Evolutionary conservation across 164 flowering plant species (phyloP), one percentile per base, ranked within the genome.

Genomic region (Taxillus chinensis): DNA sequence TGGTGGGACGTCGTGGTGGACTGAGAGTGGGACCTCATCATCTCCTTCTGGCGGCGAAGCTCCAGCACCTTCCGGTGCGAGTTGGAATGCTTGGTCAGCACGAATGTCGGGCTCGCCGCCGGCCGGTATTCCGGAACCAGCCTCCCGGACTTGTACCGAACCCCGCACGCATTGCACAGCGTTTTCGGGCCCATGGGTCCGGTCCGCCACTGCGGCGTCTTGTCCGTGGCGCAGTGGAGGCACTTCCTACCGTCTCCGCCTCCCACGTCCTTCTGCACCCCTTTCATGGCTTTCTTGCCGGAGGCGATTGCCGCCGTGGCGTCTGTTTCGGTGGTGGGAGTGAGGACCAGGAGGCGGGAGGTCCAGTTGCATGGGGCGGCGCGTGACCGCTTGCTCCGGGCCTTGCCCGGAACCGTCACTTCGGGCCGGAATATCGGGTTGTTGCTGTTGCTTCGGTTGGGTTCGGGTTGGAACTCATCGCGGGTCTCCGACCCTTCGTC

Each of bases 351-450:
- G 39, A 81, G 84, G 51, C 85, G 88, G 45, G 92, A 80, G 3
- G 83, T 55, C 92, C 92, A 84, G 55, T 72, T 78, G 69, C 83
- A 50, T 6, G 84, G 81, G n/a, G 84, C 79, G 9, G 77, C 75
- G 13, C 89, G 82, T 2, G 87, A 78, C 17, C 90, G 79, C 73
- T 82, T 82, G 82, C 83, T 80, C 0, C 88, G 77, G 6, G 85
- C 88, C 69, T 81, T 81, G 15, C 70, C 86, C 2, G 83, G 84
- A 11, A 78, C 80, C 7, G 80, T 48, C 67, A 71, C 58, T 11
- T 82, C 81, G 6, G 80, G 70, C 43, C 66, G 53, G 67, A 82
- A 71, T 1, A 69, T 63, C 7, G 80, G 71, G 46, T n/a, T 63
- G 60, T 41, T 59, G 4, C 57, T 43, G 62, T 40, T 56, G 53